These are phyloP conservation scores for Sarocladium oryzae DNA, from an alignment of 2,329 filamentous ascomycete species.

Conservation along the genomic window DNA sequence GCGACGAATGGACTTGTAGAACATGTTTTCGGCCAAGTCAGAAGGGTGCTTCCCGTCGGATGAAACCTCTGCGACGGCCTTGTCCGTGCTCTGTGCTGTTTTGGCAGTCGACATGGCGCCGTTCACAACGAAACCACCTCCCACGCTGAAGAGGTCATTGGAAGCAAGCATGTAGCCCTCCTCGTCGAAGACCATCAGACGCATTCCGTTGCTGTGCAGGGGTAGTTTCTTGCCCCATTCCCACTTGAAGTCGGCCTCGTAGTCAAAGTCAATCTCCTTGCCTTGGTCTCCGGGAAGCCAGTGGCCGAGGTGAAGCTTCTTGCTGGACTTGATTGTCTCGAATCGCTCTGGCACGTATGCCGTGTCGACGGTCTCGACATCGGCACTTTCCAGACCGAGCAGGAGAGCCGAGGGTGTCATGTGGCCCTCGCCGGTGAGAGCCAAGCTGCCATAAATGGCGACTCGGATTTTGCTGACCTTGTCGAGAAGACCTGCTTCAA, in stretches of 20 bases:
- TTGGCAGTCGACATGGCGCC: conserved; percentile 37
- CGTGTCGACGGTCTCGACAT: conserved; percentile 44
- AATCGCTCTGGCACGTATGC: conserved; percentile 40
- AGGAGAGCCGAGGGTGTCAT: conserved; percentile 45
- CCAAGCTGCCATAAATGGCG: conserved; percentile 42
- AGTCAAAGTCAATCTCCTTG: conserved; percentile 42
- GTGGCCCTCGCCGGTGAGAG: conserved; percentile 44
- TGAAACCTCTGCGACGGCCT: conserved; percentile 15
- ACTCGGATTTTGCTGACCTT: conserved; percentile 41
- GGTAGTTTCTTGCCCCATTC: conserved; percentile 46
- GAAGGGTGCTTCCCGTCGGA: conserved; percentile 29
- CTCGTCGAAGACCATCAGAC: conserved; percentile 41
- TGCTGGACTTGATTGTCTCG: conserved; percentile 36
- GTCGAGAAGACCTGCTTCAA: conserved; percentile 36
- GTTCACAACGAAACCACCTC: conserved; percentile 46
- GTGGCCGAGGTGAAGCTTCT: conserved; percentile 37
- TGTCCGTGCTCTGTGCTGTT: conserved; percentile 12
- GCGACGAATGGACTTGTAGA: conserved; percentile 43
- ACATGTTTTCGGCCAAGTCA: conserved; percentile 45
- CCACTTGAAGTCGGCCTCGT: conserved; percentile 42
- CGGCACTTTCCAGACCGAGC: conserved; percentile 41
- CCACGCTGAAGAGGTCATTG: conserved; percentile 45
- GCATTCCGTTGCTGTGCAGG: conserved; percentile 46
- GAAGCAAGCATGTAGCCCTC: conserved; percentile 40
- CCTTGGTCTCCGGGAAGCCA: conserved; percentile 32